Evolutionary conservation across 805 yeast species (phyloP).

Genomic region (Lachancea sp.): DNA sequence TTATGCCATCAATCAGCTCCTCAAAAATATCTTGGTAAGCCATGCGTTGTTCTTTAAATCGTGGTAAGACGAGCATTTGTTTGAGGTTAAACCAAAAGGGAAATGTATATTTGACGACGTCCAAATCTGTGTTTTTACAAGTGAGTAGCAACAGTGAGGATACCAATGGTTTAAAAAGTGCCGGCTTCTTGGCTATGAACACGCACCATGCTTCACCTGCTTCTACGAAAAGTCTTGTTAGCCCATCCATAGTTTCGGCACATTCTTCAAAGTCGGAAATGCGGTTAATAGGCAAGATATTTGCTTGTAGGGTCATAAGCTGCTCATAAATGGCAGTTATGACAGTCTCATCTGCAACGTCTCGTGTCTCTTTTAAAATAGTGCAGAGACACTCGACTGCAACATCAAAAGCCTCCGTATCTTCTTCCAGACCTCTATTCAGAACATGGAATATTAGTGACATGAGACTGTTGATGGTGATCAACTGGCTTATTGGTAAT

Average conservation of each 20-base stretch:
- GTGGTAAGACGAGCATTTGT: constrained; percentile 42
- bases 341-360: constrained; percentile 55
- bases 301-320: constrained; percentile 53
- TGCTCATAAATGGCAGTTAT: constrained; percentile 64
- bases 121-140: constrained; percentile 73
- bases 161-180: constrained; percentile 64
- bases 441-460: constrained; percentile 61
- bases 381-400: constrained; percentile 84
- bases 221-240: constrained; percentile 75
- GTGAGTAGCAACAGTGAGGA: constrained; percentile 66
- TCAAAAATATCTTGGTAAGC: constrained; percentile 22
- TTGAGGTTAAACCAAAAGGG: constrained; percentile 85
- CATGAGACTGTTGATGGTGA: constrained; percentile 58
- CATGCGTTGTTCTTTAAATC: constrained; percentile 25
- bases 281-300: constrained; percentile 33
- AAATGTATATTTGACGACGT: constrained; percentile 83
- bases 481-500: constrained; percentile 64
- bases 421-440: constrained; percentile 34
- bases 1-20: constrained; percentile 30
- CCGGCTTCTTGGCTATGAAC: constrained; percentile 66
- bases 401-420: constrained; percentile 60
- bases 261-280: constrained; percentile 43
- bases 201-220: constrained; percentile 97
- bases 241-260: constrained; percentile 54
- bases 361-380: constrained; percentile 74